These are phyloP conservation scores for Aspergillus hancockii DNA, from an alignment of 495 filamentous ascomycete species.

Conservation along the genomic window DNA sequence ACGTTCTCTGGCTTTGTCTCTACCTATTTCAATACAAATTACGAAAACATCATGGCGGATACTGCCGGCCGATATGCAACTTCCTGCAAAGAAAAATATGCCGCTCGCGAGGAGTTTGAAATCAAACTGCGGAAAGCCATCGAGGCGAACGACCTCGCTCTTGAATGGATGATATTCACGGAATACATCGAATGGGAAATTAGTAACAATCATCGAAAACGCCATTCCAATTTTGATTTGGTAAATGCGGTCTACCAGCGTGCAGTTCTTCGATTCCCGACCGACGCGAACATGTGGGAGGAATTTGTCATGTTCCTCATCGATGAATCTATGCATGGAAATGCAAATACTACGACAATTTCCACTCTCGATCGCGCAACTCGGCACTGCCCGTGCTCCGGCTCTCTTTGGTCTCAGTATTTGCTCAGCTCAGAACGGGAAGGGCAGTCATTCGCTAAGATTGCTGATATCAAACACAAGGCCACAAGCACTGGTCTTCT, in stretches of 20 bases:
- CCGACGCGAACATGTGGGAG: conserved; percentile 73
- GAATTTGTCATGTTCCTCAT: conserved; percentile 76
- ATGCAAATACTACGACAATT: conserved; percentile 39
- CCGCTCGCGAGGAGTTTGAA: conserved; percentile 70
- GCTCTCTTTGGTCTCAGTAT: conserved; percentile 85
- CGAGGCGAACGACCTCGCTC: conserved; percentile 56
- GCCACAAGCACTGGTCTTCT: conserved; percentile 82
- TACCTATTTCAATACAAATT: conserved; percentile 69
- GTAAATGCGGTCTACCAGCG: conserved; percentile 78
- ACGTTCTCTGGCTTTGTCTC: conserved; percentile 80
- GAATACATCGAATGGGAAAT: conserved; percentile 88
- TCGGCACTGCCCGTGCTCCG: conserved; percentile 89
- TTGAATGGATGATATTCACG: conserved; percentile 58
- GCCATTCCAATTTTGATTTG: conserved; percentile 57
- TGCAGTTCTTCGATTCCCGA: conserved; percentile 66
- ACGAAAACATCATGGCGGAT: conserved; percentile 77
- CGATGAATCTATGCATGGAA: conserved; percentile 41
- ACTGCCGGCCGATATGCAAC: conserved; percentile 60
- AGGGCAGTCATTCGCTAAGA: conserved; percentile 69
- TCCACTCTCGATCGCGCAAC: conserved; percentile 73
- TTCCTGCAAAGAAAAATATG: conserved; percentile 69
- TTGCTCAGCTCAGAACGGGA: conserved; percentile 79
- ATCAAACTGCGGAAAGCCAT: conserved; percentile 60
- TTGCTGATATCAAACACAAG: conserved; percentile 86
- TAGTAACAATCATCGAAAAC: conserved; percentile 54